A percentile compares a stretch with the other conserved stretches of the same genome.
Conservation (phyloP, 805 yeast genomes). For the Saturnispora ahearnii region DNA sequence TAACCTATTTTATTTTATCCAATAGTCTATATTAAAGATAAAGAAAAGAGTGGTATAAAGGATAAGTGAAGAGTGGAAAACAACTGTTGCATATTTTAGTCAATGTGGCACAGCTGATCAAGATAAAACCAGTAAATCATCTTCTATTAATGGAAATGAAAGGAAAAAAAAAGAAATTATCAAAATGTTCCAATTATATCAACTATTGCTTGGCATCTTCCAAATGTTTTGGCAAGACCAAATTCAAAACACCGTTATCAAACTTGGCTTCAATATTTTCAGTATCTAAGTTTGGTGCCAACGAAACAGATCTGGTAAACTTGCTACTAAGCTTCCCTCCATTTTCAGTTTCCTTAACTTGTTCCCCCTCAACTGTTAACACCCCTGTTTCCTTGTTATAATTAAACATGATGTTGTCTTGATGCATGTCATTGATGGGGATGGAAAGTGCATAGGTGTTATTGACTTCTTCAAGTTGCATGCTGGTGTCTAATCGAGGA, state of each 20-base stretch:
- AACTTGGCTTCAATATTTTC: constrained; percentile 38
- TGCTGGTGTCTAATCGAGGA: not conserved
- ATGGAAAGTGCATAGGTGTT: constrained; percentile 33
- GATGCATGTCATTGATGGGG: constrained; percentile 40
- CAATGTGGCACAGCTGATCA: too few relatives aligned
- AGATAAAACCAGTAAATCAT: too few relatives aligned
- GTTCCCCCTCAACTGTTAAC: constrained; percentile 36
- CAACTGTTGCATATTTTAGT: too few relatives aligned
- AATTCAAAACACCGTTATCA: constrained; percentile 36
- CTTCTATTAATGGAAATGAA: not conserved
- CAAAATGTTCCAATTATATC: constrained; percentile 1
- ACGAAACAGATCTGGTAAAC: constrained; percentile 20
- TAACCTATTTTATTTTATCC: too few relatives aligned
- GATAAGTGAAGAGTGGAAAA: too few relatives aligned
- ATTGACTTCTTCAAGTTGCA: constrained; percentile 32
- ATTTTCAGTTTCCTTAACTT: constrained; percentile 11
- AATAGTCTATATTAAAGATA: too few relatives aligned
- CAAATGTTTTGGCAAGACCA: constrained; percentile 32
- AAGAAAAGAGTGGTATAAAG: too few relatives aligned
- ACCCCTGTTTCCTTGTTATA: constrained; percentile 38
- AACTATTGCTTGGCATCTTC: not conserved
- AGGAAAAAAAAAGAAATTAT: not conserved
- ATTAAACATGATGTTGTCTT: constrained; percentile 36
- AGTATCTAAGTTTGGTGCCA: constrained; percentile 36
- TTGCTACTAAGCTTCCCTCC: constrained; percentile 12